A percentile compares a stretch with the other conserved stretches of the same genome.
phyloP scores from a whole-genome alignment of 192 early-diverging fungal genomes.

The Backusella westeae region DNA sequence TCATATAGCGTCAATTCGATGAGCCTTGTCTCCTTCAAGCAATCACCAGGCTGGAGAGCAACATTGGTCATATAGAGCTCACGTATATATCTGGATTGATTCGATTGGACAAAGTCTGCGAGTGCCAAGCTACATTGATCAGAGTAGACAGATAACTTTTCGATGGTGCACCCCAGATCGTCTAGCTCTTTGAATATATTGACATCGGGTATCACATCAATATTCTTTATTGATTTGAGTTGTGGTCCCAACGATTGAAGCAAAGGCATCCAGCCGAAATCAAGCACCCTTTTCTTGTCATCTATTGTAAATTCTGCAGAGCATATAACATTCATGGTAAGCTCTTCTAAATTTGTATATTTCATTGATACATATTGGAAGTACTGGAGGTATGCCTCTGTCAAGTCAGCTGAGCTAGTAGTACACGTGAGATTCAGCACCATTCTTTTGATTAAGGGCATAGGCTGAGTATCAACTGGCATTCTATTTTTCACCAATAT shows the following conservation, averaged over 20 bases:
- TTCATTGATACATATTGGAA: background rate
- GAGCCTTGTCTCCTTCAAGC: background rate
- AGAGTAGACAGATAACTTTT: background rate
- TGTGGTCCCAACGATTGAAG: background rate
- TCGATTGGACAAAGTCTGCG: background rate
- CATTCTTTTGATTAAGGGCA: background rate
- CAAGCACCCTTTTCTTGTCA: background rate
- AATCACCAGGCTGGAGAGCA: background rate
- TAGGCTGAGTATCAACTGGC: background rate
- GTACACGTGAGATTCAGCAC: background rate
- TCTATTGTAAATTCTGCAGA: background rate
- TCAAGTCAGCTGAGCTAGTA: background rate
- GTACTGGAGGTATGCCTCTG: background rate
- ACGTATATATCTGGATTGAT: background rate
- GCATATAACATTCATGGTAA: background rate
- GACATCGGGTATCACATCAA: background rate
- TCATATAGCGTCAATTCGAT: background rate
- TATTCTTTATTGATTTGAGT: background rate
- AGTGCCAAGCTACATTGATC: background rate
- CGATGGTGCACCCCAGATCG: background rate
- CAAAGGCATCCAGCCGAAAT: background rate
- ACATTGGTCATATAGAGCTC: background rate
- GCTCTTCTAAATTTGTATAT: background rate
- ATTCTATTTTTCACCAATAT: background rate
- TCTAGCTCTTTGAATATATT: background rate